Base-by-base conservation (phyloP, 1,284 basidiomycete species). In the Apiotrichum gracile region DNA sequence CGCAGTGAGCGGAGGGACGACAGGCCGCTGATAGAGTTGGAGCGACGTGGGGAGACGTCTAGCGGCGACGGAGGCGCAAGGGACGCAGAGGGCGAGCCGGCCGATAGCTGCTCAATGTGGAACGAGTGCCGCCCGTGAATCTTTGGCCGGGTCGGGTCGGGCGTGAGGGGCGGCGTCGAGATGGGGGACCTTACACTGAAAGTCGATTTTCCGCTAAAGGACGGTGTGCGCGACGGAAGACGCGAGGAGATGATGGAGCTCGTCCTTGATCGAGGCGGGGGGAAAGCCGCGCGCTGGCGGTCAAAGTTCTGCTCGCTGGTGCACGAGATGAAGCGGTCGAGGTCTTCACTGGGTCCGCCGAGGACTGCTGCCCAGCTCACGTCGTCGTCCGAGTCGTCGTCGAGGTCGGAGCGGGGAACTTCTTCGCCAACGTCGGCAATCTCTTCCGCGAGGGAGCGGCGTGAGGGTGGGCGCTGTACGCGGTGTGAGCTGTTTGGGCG, bases 371-470 rank as follows among this genome's bases (percentile, higher is more conserved):
- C 26, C 46, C 46, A 47, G n/a, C 24, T 26, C 3, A 47, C 34
- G 46, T 38, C 24, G 24, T 38, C 24, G 24, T 47, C 34, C n/a
- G n/a, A n/a, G 9, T n/a, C 16, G 35, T 26, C 24, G n/a, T 35
- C 21, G n/a, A 25, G 40, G 21, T 42, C 48, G 19, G 48, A 4
- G 4, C 19, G 10, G 22, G 40, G 40, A 3, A 50, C 33, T 13
- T 29, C 17, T 21, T 49, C 40, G 19, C 41, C 49, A 9, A 35
- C 35, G 41, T 42, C 41, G 24, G 25, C 34, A 9, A 51, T 51
- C 42, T 51, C 49, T 19, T 51, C 49, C 1, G 49, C 42, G 14
- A 51, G 49, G 3, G 41, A 44, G 10, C 49, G 49, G 17, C 49
- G 49, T 10, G 46, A 38, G 10, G 44, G 29, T 12, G 31, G 25